These are phyloP conservation scores for Pugionium dolabratum DNA, from an alignment of 345 rosid species.

Conservation along the genomic window DNA sequence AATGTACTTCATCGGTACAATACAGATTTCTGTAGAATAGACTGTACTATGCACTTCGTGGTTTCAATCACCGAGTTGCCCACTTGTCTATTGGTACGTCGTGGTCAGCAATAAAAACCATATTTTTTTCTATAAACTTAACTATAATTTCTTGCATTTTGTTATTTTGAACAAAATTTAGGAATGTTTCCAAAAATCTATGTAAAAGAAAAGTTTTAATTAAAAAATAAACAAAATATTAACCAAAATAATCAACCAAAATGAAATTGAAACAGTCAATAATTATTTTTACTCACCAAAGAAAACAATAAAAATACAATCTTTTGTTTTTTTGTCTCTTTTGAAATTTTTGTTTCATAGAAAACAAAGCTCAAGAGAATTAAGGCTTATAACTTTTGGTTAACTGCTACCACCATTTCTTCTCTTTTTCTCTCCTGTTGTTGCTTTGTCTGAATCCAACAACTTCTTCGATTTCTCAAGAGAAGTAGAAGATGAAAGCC, in stretches of 20 bases:
- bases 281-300: slow-evolving; percentile 28
- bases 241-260: not conserved
- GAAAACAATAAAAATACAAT: slow-evolving; percentile 3
- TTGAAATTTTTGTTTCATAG: not conserved
- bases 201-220: not conserved
- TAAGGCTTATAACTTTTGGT: slow-evolving; percentile 10
- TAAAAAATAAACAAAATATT: not conserved
- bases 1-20: too few species aligned
- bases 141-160: too few species aligned
- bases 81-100: too few species aligned
- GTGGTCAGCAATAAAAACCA: too few species aligned
- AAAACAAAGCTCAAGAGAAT: not conserved
- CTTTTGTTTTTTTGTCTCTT: not conserved
- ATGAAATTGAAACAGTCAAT: slow-evolving; percentile 9
- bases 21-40: too few species aligned
- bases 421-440: slow-evolving; percentile 36
- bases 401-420: slow-evolving; percentile 33
- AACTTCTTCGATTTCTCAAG: slow-evolving; percentile 20
- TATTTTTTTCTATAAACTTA: too few species aligned
- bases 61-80: too few species aligned
- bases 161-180: too few species aligned
- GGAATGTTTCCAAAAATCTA: too few species aligned
- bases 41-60: too few species aligned
- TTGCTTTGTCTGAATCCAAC: slow-evolving; percentile 24
- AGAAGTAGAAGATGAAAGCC: slow-evolving; percentile 36